A percentile compares a stretch with the other conserved stretches of the same genome.
These are phyloP conservation scores for Epicoccum sorghinum DNA, from an alignment of 2,329 filamentous ascomycete species.

Conservation along the genomic window DNA sequence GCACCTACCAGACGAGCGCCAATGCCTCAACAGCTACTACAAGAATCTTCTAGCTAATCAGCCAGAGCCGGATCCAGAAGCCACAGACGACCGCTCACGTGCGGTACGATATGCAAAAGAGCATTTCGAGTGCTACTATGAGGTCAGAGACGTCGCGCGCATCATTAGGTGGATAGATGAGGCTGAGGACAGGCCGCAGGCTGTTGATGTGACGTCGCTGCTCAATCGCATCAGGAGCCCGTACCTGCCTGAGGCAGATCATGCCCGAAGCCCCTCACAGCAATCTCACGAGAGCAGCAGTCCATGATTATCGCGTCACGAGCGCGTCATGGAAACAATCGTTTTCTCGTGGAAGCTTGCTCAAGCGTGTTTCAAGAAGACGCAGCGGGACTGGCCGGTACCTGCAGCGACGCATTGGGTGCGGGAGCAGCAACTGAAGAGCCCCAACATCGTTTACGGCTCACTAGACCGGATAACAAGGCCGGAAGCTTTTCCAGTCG, in stretches of 20 bases:
- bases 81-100: constrained; percentile 25
- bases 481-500: constrained; percentile 8
- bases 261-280: not conserved
- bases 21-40: constrained; percentile 27
- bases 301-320: not conserved
- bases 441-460: constrained; percentile 3
- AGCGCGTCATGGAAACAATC: no score
- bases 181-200: constrained; percentile 2
- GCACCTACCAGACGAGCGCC: not conserved
- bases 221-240: not conserved
- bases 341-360: not conserved
- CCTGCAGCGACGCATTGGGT: constrained; percentile 7
- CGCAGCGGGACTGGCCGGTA: constrained; percentile 12
- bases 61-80: constrained; percentile 20
- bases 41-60: constrained; percentile 32
- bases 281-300: constrained; percentile 3
- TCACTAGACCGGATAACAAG: not conserved
- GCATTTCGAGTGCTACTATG: constrained; percentile 31
- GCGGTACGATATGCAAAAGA: constrained; percentile 31
- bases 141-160: constrained; percentile 21
- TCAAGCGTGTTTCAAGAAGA: constrained; percentile 10
- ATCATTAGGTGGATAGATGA: constrained; percentile 26
- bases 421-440: constrained; percentile 5
- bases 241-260: no score
- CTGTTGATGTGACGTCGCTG: constrained; percentile 4